Evolutionary conservation across 306 rosid species (phyloP).

Genomic region (Sphenostylis stenocarpa): DNA sequence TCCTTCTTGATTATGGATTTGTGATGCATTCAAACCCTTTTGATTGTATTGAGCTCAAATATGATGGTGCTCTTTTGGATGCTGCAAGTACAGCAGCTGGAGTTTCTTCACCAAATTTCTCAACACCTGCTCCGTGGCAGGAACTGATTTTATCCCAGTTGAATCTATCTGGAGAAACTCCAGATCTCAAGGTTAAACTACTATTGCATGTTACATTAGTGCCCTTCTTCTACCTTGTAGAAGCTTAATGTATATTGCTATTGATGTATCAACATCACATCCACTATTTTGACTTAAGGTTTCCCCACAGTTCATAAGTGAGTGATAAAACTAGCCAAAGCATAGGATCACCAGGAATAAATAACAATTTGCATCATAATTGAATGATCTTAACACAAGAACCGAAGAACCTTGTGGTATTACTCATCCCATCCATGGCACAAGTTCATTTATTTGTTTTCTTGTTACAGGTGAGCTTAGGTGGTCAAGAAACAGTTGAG

Average conservation of each 20-base stretch:
- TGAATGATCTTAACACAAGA: not conserved
- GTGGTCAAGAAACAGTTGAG: constrained; percentile 73
- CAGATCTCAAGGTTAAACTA: constrained; percentile 73
- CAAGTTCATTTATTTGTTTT: not conserved
- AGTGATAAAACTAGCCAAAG: not conserved
- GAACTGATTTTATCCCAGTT: constrained; percentile 61
- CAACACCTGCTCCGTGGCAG: constrained; percentile 82
- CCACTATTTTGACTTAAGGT: not conserved
- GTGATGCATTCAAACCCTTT: constrained; percentile 78
- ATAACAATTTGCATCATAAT: not conserved
- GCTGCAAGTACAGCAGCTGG: constrained; percentile 95
- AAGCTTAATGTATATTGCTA: not conserved
- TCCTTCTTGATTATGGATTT: constrained; percentile 90
- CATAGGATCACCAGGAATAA: not conserved
- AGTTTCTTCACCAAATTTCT: constrained; percentile 69
- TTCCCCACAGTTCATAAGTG: not conserved
- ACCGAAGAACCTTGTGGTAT: not conserved
- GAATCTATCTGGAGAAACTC: constrained; percentile 72
- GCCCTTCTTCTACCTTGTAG: not conserved
- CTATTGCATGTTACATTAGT: constrained; percentile 11
- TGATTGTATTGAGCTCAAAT: constrained; percentile 79
- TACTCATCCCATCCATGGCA: not conserved
- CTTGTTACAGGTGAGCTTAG: constrained; percentile 65
- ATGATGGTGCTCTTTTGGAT: constrained; percentile 84
- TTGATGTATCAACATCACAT: not conserved